phyloP scores from a whole-genome alignment of 2,329 filamentous ascomycete species.

The Colletotrichum graminicola region DNA sequence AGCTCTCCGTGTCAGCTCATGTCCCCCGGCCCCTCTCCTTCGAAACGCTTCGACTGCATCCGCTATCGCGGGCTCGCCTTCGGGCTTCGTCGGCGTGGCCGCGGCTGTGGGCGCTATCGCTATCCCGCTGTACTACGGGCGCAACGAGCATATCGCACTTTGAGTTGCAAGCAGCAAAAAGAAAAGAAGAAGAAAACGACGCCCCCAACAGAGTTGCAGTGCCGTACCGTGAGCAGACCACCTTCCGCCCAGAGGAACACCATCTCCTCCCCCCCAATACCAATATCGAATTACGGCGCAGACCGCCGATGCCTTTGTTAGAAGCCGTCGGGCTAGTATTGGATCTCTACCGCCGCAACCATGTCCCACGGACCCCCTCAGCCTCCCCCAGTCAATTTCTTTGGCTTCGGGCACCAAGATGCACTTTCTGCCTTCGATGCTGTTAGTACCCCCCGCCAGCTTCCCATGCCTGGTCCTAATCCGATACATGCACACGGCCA shows the following conservation, averaged over 20 bases:
- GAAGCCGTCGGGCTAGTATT: conserved; percentile 33
- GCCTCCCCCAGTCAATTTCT: conserved; percentile 52
- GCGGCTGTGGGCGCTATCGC: conserved; percentile 1
- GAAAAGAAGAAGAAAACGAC: background rate
- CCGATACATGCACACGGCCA: conserved; percentile 1
- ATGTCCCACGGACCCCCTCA: conserved; percentile 55
- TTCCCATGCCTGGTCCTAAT: conserved; percentile 14
- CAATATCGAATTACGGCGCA: conserved; percentile 16
- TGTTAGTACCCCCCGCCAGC: conserved; percentile 36
- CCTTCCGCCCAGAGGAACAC: conserved; percentile 5
- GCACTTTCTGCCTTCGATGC: conserved; percentile 42
- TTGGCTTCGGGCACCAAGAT: conserved; percentile 51
- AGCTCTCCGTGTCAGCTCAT: conserved; percentile 18
- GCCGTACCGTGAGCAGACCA: conserved; percentile 27
- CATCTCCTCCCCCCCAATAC: background rate
- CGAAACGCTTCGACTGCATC: conserved; percentile 8
- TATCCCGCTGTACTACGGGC: background rate
- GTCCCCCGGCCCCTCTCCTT: conserved; percentile 1
- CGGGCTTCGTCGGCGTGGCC: background rate
- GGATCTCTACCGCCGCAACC: conserved; percentile 44
- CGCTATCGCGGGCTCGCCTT: background rate
- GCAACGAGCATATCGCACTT: conserved; percentile 20
- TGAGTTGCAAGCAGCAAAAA: conserved; percentile 21
- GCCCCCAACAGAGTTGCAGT: conserved; percentile 17
- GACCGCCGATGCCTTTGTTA: conserved; percentile 40